Conservation (phyloP, 805 yeast genomes). For the Komagataella populi region DNA sequence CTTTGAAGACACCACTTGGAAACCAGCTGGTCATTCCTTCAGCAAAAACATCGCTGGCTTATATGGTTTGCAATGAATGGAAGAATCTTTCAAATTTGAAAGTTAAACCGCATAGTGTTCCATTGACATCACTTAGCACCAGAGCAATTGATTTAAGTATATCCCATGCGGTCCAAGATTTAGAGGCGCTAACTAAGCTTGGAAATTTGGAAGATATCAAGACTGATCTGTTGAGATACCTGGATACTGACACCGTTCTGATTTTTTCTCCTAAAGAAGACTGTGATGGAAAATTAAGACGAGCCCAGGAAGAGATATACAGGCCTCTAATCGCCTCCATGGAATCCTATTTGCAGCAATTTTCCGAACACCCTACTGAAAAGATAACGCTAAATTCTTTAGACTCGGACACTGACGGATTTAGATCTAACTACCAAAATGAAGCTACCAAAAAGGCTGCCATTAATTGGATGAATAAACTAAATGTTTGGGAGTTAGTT, state of each 20-base stretch:
- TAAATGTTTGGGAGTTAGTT: constrained; percentile 68
- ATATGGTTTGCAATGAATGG: constrained; percentile 83
- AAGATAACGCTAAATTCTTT: constrained; percentile 35
- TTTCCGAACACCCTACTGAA: constrained; percentile 14
- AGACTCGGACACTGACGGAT: constrained; percentile 73
- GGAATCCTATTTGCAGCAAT: constrained; percentile 41
- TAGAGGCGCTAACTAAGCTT: constrained; percentile 41
- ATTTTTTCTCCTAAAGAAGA: constrained; percentile 74
- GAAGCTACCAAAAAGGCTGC: constrained; percentile 49
- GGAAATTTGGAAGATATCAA: constrained; percentile 49
- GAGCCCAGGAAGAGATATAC: constrained; percentile 68
- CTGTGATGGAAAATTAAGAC: constrained; percentile 70
- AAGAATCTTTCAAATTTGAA: constrained; percentile 47
- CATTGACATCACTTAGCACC: constrained; percentile 77
- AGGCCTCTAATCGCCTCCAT: constrained; percentile 59
- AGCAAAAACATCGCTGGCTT: constrained; percentile 48
- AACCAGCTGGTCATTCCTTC: constrained; percentile 51
- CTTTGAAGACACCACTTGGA: constrained; percentile 80
- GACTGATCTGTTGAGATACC: constrained; percentile 54
- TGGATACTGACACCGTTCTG: constrained; percentile 89
- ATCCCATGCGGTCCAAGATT: constrained; percentile 23
- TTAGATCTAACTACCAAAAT: constrained; percentile 69
- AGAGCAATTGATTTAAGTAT: constrained; percentile 67
- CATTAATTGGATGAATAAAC: constrained; percentile 41
- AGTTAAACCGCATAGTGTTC: constrained; percentile 68